Evolutionary conservation across 139 green algal species (phyloP), one percentile per base, ranked within the genome.

Genomic region (Micromonas pusilla): DNA sequence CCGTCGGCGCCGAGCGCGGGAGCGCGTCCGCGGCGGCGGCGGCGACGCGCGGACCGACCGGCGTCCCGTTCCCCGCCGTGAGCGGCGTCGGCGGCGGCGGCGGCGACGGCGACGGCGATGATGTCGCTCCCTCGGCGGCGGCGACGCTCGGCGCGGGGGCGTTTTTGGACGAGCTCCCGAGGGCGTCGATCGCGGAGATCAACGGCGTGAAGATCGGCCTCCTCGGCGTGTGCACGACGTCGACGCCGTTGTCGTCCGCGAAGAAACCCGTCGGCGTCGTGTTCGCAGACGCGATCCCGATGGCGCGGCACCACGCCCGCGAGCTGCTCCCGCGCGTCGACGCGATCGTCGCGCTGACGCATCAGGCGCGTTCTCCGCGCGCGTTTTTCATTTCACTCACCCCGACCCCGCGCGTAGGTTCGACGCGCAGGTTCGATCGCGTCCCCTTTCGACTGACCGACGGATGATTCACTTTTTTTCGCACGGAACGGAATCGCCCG

Each of bases 161-260:
- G 6, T 75, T 75, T 33, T 16, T 75, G 3, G 37, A 60, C 5
- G 20, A 62, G 25, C 25, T 62, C 20, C 68, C 68, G 30, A 34
- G 26, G 4, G 28, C 38, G 2, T 20, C 36, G 25, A 6, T 62
- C 4, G 25, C 34, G 2, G 26, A 28, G 21, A 32, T 63, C 30
- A 36, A 36, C 23, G 37, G 37, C 25, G 26, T 75, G 37, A 62
- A 32, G 16, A 36, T 75, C 25, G 68, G 37, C 38, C 53, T 75
- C 4, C 21, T 75, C 37, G 68, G 68, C 37, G 37, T 75, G 68
- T 75, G 68, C 37, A 75, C 68, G 37, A 75, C 68, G 9, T 63
- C 68, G 1, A 75, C 68, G 37, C 68, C 68, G 2, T 34, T 75
- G 37, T 75, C 68, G 19, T 33, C 26, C 37, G 68, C 68, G 37